Percentiles rank a stretch among this genome's conserved stretches.
Conservation (phyloP, 2,329 filamentous ascomycete genomes). For the Raffaelea ambrosiae region DNA sequence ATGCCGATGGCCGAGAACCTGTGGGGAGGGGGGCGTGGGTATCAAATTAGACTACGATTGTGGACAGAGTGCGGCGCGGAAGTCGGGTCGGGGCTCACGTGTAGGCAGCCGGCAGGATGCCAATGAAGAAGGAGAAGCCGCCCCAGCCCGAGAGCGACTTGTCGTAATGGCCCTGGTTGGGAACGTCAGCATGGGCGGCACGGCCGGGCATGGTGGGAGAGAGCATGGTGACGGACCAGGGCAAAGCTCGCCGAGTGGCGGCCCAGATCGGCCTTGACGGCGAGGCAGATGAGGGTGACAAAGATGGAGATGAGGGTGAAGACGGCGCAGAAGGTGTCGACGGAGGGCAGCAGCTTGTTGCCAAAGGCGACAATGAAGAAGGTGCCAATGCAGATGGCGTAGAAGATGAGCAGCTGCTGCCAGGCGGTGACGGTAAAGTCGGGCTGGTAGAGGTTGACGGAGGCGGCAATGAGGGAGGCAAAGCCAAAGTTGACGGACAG, state of each 20-base stretch:
- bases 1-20: conserved; percentile 9
- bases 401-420: conserved; percentile 9
- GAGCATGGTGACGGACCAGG: neutral
- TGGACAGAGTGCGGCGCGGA: neutral
- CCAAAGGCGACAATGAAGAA: conserved; percentile 23
- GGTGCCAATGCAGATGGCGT: conserved; percentile 6
- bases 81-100: neutral
- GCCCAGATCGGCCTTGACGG: conserved; percentile 25
- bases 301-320: conserved; percentile 40
- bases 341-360: conserved; percentile 31
- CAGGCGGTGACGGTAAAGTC: conserved; percentile 12
- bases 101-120: conserved; percentile 8
- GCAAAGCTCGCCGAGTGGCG: conserved; percentile 1
- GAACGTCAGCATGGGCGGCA: neutral
- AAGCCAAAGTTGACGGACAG: conserved; percentile 78
- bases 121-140: conserved; percentile 10
- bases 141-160: conserved; percentile 32
- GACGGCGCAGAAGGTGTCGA: conserved; percentile 35
- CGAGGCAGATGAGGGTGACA: conserved; percentile 40
- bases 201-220: neutral
- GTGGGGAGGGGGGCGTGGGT: neutral
- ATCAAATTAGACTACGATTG: neutral
- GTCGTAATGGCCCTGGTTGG: conserved; percentile 5
- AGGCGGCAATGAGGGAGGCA: conserved; percentile 51
- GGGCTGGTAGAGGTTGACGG: conserved; percentile 46